phyloP scores from a whole-genome alignment of 129 eudicot genomes.

The Silybum marianum region DNA sequence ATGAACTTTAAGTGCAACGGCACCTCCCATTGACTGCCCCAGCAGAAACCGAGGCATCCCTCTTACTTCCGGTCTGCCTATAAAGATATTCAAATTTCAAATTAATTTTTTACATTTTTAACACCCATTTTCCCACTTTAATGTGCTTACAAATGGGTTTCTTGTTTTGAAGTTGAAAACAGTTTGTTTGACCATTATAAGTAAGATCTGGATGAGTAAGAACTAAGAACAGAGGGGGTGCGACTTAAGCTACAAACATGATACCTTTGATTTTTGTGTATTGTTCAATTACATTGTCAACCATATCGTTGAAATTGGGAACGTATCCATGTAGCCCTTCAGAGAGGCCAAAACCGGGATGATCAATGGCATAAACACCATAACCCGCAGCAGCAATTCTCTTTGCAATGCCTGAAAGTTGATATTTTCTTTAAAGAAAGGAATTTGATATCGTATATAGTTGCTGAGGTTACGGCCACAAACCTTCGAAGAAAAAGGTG shows the following conservation, averaged over 20 bases:
- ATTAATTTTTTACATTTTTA: not conserved
- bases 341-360: constrained; percentile 97
- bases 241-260: not conserved
- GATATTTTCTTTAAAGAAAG: not conserved
- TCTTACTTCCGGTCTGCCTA: constrained; percentile 82
- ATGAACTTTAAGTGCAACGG: constrained; percentile 81
- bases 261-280: constrained; percentile 78
- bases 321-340: constrained; percentile 91
- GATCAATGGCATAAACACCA: constrained; percentile 93
- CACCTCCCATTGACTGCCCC: constrained; percentile 99
- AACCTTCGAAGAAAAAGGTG: constrained; percentile 98
- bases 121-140: not conserved
- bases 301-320: constrained; percentile 62
- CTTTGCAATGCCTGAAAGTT: constrained; percentile 78
- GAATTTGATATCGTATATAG: not conserved
- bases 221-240: not conserved
- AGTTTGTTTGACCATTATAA: constrained; percentile 13
- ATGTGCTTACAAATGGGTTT: not conserved
- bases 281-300: constrained; percentile 85
- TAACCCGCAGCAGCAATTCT: constrained; percentile 81
- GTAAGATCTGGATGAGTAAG: constrained; percentile 12
- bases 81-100: not conserved
- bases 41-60: constrained; percentile 80
- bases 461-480: constrained; percentile 26
- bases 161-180: not conserved